A percentile compares a stretch with the other conserved stretches of the same genome.
These are phyloP conservation scores for Thalassiosira mediterranea DNA, from an alignment of 352 stramenopile genomes.

Conservation along the genomic window DNA sequence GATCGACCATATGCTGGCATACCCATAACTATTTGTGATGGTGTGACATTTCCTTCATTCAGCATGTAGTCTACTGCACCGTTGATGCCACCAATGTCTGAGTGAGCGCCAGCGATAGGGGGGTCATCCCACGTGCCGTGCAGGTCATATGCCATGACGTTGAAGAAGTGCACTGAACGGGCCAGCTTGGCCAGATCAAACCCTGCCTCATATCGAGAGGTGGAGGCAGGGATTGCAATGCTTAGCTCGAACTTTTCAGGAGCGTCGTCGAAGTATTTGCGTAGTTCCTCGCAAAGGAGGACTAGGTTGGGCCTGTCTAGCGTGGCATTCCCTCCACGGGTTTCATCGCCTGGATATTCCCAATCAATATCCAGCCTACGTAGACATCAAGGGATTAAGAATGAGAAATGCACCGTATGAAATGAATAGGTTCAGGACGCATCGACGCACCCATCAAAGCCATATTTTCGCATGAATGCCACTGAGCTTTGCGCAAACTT, in stretches of 20 bases:
- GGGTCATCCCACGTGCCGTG: conserved; percentile 59
- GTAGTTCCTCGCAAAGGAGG: conserved; percentile 53
- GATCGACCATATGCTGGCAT: conserved; percentile 59
- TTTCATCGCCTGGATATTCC: conserved; percentile 57
- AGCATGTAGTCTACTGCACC: conserved; percentile 60
- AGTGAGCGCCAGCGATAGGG: conserved; percentile 51
- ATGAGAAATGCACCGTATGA: neutral
- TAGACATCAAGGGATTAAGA: neutral
- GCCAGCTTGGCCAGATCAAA: conserved; percentile 56
- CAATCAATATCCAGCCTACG: conserved; percentile 41
- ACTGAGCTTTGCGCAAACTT: conserved; percentile 61
- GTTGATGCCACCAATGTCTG: conserved; percentile 54
- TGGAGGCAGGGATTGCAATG: conserved; percentile 55
- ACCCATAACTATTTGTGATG: conserved; percentile 53
- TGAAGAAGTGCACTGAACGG: conserved; percentile 56
- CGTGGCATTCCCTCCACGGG: conserved; percentile 45
- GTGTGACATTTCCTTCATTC: conserved; percentile 43
- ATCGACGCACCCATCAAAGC: conserved; percentile 51
- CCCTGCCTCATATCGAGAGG: conserved; percentile 32
- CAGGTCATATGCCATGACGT: conserved; percentile 66
- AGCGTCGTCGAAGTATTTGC: conserved; percentile 59
- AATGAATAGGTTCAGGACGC: conserved; percentile 1
- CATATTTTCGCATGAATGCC: conserved; percentile 54
- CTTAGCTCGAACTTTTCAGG: conserved; percentile 64
- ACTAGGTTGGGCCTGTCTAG: conserved; percentile 55